Evolutionary conservation across 2,329 filamentous ascomycete species (phyloP), one percentile per base, ranked within the genome.

Genomic region (Epichloe sp.): DNA sequence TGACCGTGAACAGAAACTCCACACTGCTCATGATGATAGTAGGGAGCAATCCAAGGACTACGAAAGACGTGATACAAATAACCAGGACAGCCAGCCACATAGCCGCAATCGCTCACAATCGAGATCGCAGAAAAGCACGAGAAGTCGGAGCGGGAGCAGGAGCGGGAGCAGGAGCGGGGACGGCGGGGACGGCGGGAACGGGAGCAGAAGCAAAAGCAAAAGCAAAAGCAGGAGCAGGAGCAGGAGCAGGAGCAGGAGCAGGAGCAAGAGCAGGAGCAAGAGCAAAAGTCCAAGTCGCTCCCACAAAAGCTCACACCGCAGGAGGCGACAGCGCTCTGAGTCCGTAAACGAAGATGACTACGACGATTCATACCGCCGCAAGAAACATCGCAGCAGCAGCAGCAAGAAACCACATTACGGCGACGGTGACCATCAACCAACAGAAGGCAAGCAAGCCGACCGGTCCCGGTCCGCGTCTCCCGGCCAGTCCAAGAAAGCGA

Each of bases 401-500:
- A 43, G 26, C 47, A 49, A 49, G 40, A 49, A 49, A 53, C 63
- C 68, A 44, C 62, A 72, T 52, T 58, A 68, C 57, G 68, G 69
- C 15, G 73, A 76, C 46, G 75, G 76, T 17, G 70, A 73, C 55
- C 47, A 60, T n/a, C 64, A 65, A 38, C 57, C 67, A 43, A 65
- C 56, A 52, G 64, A 68, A 56, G 68, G 72, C 46, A 71, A 71
- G 56, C 60, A 73, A 57, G 68, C 71, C 12, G 76, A 80, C 46
- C 75, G 77, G 48, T 81, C 82, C 0, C 75, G 83, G 52, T 87
- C 85, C 5, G 74, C 75, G 5, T 88, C 86, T 2, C 78, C 77
- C 1, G 78, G 80, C 12, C 74, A 76, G 10, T 74, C 74, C 38
- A 79, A 75, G 56, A 68, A 75, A 50, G 75, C 78, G 6, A 73